Evolutionary conservation across 495 filamentous ascomycete genomes (phyloP).

Genomic region (Aspergillus conjunctus): DNA sequence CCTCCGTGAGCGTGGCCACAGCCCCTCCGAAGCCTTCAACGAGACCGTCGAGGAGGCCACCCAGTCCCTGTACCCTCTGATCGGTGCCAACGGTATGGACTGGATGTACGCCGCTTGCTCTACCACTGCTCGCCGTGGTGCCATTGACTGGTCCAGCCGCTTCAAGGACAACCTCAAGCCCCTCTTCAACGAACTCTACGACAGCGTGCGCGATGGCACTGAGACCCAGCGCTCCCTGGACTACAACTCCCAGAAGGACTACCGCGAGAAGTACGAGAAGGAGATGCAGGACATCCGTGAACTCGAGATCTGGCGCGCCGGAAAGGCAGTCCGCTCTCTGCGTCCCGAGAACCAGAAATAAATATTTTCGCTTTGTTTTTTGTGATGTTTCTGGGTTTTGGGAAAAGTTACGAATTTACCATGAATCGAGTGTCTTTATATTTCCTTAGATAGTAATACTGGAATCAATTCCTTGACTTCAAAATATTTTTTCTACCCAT

Average conservation of each 20-base stretch:
- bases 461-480: conserved; percentile 22
- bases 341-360: conserved; percentile 93
- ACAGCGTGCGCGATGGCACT: conserved; percentile 80
- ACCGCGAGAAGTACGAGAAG: conserved; percentile 91
- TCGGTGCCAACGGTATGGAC: conserved; percentile 97
- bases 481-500: background rate
- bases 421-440: conserved; percentile 34
- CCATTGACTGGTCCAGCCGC: conserved; percentile 93
- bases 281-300: conserved; percentile 96
- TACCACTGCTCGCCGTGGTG: conserved; percentile 95
- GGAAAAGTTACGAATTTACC: conserved; percentile 50
- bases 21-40: conserved; percentile 98
- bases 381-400: conserved; percentile 25
- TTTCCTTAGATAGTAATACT: conserved; percentile 28
- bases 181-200: conserved; percentile 95
- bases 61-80: conserved; percentile 95
- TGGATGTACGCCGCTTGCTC: conserved; percentile 99
- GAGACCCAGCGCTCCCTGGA: conserved; percentile 94
- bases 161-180: conserved; percentile 98
- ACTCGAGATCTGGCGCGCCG: conserved; percentile 97
- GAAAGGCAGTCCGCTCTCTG: conserved; percentile 91
- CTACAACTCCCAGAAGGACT: conserved; percentile 92
- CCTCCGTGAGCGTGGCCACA: conserved; percentile 96
- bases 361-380: conserved; percentile 27
- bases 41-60: conserved; percentile 99